Base-by-base conservation (phyloP, 2,329 filamentous ascomycete genomes). In the Fusarium sp. region DNA sequence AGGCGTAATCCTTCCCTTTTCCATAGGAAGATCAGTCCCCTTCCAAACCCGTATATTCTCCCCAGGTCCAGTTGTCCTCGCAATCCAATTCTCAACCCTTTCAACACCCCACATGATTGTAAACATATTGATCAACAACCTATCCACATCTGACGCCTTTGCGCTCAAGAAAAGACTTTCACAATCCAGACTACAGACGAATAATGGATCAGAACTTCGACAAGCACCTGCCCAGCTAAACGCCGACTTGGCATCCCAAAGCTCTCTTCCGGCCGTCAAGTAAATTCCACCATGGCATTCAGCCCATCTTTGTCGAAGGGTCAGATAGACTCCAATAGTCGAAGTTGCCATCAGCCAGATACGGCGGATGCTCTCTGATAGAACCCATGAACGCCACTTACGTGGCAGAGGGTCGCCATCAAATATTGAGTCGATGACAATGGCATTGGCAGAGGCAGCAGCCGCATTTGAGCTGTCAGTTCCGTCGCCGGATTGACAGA, bases 31-130 rank as follows among this genome's bases (percentile, higher is more conserved):
- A 35, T 52, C 6, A 1, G 36, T n/a, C 1, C 33, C 35, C 21
- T 21, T 62, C 58, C 58, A 62, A 4, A 62, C 25, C 5, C 4
- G 21, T 1, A 56, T 15, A 6, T 7, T 11, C 0, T 36, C 23
- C 25, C 48, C 57, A 7, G 41, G 13, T 0, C 13, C n/a, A 14
- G 20, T 11, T 9, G 58, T 62, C 6, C 58, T 41, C 3, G 49
- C 48, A 33, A 56, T 29, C 58, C 58, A 62, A 10, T 62, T 62
- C 57, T 62, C 57, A 2, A 62, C 58, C 11, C 58, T 56, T 13
- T 62, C 58, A 4, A 54, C 36, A 2, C 58, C 57, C 58, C 58
- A 62, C 58, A 62, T 62, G 8, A 62, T 62, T 0, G 58, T 62
- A 2, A 62, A 62, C 20, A 62, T 13, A 10, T 62, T 62, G 1